phyloP scores from a whole-genome alignment of 2,329 filamentous ascomycete species.

The Pseudogymnoascus sp. region DNA sequence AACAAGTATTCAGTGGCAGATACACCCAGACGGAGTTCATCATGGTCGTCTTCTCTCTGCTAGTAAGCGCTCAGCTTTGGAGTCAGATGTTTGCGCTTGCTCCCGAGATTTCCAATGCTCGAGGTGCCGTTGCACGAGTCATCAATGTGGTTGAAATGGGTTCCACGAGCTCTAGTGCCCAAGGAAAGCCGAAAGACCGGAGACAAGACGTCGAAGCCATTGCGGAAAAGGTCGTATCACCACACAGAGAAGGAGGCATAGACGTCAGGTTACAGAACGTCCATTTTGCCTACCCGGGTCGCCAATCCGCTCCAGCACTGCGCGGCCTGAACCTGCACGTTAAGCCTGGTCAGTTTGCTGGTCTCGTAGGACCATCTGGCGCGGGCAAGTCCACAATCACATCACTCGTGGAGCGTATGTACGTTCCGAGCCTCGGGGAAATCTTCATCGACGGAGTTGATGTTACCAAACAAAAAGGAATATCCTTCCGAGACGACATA shows the following conservation, averaged over 20 bases:
- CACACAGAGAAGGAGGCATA: slow-evolving; percentile 43
- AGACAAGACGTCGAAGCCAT: slow-evolving; percentile 21
- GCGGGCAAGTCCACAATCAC: slow-evolving; percentile 70
- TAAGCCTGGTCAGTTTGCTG: slow-evolving; percentile 61
- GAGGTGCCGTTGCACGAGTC: slow-evolving; percentile 49
- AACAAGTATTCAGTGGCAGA: slow-evolving; percentile 47
- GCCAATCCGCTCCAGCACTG: slow-evolving; percentile 47
- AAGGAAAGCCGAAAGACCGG: background rate
- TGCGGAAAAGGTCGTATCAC: slow-evolving; percentile 18
- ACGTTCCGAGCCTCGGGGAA: slow-evolving; percentile 54
- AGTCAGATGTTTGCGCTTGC: slow-evolving; percentile 2
- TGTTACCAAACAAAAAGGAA: slow-evolving; percentile 50
- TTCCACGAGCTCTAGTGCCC: slow-evolving; percentile 1
- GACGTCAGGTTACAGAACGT: slow-evolving; percentile 47
- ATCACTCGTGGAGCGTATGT: slow-evolving; percentile 60
- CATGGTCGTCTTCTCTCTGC: slow-evolving; percentile 34
- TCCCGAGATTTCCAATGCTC: slow-evolving; percentile 44
- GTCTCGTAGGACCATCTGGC: slow-evolving; percentile 62
- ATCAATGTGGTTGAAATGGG: slow-evolving; percentile 38
- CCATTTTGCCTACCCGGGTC: slow-evolving; percentile 50
- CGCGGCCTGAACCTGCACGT: slow-evolving; percentile 51
- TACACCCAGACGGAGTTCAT: slow-evolving; percentile 40
- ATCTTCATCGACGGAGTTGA: slow-evolving; percentile 56
- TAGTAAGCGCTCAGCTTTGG: slow-evolving; percentile 49
- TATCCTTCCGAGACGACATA: slow-evolving; percentile 55